phyloP scores from a whole-genome alignment of 768 basidiomycete species.

The Trametes sanguinea region DNA sequence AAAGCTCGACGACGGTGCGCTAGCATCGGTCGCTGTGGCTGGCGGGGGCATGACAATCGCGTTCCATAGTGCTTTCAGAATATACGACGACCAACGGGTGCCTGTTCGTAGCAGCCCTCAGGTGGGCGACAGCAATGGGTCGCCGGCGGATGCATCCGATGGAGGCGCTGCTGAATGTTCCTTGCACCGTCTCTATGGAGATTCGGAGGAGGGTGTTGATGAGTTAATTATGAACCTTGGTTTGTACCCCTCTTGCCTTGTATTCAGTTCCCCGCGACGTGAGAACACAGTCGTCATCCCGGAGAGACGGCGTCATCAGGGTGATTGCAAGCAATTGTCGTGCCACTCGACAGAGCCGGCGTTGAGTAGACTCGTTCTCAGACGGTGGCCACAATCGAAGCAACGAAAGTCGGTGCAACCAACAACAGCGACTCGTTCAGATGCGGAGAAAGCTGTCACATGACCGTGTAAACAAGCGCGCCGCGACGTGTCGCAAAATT shows the following conservation, averaged over 20 bases:
- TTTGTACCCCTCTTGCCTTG: background rate
- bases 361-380: background rate
- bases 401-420: background rate
- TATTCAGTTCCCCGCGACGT: background rate
- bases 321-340: background rate
- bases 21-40: background rate
- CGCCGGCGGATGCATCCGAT: background rate
- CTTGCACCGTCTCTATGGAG: conserved; percentile 16
- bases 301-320: background rate
- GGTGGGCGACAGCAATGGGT: conserved; percentile 7
- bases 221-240: conserved; percentile 21
- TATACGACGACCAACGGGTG: background rate
- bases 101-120: background rate
- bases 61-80: conserved; percentile 6
- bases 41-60: conserved; percentile 5
- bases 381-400: background rate
- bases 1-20: background rate
- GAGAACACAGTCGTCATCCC: background rate
- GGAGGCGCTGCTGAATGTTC: background rate
- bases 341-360: background rate
- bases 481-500: conserved; percentile 4
- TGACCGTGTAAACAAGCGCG: background rate
- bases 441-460: background rate
- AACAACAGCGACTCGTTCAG: background rate
- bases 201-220: conserved; percentile 13